A percentile compares a stretch with the other conserved stretches of the same genome.
These are phyloP conservation scores for Boehmeria nivea DNA, from an alignment of 306 rosid species.

Conservation along the genomic window DNA sequence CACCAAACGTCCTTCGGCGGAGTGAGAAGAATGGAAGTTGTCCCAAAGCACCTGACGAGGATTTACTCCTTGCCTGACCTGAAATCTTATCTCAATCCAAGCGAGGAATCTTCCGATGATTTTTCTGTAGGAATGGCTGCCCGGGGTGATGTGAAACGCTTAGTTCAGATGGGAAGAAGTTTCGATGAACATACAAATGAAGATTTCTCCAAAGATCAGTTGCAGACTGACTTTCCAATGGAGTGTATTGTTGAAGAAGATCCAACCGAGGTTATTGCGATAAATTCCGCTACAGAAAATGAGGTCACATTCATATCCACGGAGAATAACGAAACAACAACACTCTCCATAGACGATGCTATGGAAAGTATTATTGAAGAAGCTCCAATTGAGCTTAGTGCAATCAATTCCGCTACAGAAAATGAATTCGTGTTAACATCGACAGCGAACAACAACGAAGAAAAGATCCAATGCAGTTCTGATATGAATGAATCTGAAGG, in stretches of 20 bases:
- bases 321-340: too few species aligned
- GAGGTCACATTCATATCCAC: too few species aligned
- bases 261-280: conserved; percentile 15
- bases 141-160: conserved; percentile 16
- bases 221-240: too few species aligned
- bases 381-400: conserved; percentile 14
- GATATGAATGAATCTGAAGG: conserved; percentile 36
- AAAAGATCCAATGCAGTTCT: conserved; percentile 9
- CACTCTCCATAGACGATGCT: too few species aligned
- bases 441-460: conserved; percentile 17
- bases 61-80: conserved; percentile 61
- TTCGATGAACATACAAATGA: conserved; percentile 18
- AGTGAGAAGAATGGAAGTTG: conserved; percentile 29
- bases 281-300: conserved; percentile 11
- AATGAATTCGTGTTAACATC: conserved; percentile 27
- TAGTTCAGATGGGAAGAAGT: conserved; percentile 6
- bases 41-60: conserved; percentile 45
- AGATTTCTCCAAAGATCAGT: conserved; percentile 19
- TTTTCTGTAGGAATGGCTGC: conserved; percentile 24
- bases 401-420: conserved; percentile 6
- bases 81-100: conserved; percentile 30
- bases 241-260: conserved; percentile 26
- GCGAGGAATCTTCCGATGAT: conserved; percentile 29
- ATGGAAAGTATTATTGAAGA: too few species aligned
- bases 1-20: conserved; percentile 24